Base-by-base conservation (phyloP, 2,329 filamentous ascomycete species). In the Fonsecaea erecta region DNA sequence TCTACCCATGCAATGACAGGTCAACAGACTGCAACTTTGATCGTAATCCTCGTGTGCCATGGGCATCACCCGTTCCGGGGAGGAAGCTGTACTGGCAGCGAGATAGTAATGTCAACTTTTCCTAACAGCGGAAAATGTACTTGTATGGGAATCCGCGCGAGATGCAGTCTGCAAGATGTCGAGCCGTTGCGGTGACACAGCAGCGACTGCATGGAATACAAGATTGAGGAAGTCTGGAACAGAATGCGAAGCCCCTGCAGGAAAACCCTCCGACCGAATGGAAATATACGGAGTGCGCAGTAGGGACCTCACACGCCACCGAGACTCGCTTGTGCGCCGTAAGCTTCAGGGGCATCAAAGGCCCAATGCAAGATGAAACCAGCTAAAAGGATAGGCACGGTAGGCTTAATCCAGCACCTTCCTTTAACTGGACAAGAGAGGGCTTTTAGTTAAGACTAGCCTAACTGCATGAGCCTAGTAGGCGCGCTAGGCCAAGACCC, bases 311-410 rank as follows among this genome's bases (percentile, higher is more conserved):
- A 52, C 48, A 48, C 43, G 43, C 43, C 43, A 48, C 43, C 43
- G n/a, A 11, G n/a, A 24, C 43, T 24, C 43, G 43, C 43, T 34
- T 34, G 26, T 16, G 16, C 24, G 21, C 6, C 12, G 34, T 35
- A 28, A 30, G 34, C 34, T 59, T 37, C 55, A 59, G 55, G 55
- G 55, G 55, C 55, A 12, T 12, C 2, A 7, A 26, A 46, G 37
- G 21, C 55, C 55, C 51, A 59, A 32, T n/a, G n/a, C 18, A 26
- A 35, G 34, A 4, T 59, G 55, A 59, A 59, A 59, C 55, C 55
- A 11, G 34, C 55, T 59, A 59, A 48, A 59, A 14, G 2, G 28
- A 30, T 43, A 24, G 43, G 43, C 43, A 3, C 18, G 18, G 18
- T 24, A 48, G 43, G 43, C 43, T 48, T 24, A 48, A 24, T 24